Percentiles rank a stretch among this genome's conserved stretches.
phyloP scores from a whole-genome alignment of 805 yeast species.

The Tetrapisispora namnaoensis region DNA sequence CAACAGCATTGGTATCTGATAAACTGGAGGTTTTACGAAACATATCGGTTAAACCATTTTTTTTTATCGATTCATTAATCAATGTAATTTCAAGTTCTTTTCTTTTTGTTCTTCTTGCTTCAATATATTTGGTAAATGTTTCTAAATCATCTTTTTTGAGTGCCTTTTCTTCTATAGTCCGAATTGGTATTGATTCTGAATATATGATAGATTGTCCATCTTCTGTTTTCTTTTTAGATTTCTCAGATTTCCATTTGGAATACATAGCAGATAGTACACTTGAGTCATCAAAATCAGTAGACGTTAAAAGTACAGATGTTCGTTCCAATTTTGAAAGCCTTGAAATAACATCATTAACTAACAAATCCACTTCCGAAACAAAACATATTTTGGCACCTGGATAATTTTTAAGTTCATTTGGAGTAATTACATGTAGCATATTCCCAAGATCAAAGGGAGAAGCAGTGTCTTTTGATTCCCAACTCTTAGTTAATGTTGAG shows the following conservation, averaged over 20 bases:
- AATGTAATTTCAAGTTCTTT: slow-evolving; percentile 26
- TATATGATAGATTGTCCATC: slow-evolving; percentile 57
- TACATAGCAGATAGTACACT: slow-evolving; percentile 10
- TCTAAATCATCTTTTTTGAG: slow-evolving; percentile 43
- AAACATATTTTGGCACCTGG: slow-evolving; percentile 73
- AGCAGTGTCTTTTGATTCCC: slow-evolving; percentile 59
- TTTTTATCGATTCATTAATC: slow-evolving; percentile 24
- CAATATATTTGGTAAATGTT: slow-evolving; percentile 38
- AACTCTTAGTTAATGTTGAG: slow-evolving; percentile 67
- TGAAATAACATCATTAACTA: slow-evolving; percentile 42
- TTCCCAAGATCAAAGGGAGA: slow-evolving; percentile 68
- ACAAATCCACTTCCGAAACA: slow-evolving; percentile 59
- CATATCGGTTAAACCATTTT: slow-evolving; percentile 11
- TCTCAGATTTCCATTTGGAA: slow-evolving; percentile 41
- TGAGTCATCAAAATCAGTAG: slow-evolving; percentile 13
- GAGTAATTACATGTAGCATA: slow-evolving; percentile 45
- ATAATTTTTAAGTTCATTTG: slow-evolving; percentile 44
- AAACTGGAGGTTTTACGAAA: not conserved
- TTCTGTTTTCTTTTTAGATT: slow-evolving; percentile 34
- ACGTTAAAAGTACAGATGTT: slow-evolving; percentile 67
- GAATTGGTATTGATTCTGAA: slow-evolving; percentile 31
- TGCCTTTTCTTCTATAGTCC: slow-evolving; percentile 38
- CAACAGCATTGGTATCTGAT: not conserved
- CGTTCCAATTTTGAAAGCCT: slow-evolving; percentile 53
- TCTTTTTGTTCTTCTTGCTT: slow-evolving; percentile 36